Conservation (phyloP, 1,139 yeast species). For the Nakaseomyces delphensis region DNA sequence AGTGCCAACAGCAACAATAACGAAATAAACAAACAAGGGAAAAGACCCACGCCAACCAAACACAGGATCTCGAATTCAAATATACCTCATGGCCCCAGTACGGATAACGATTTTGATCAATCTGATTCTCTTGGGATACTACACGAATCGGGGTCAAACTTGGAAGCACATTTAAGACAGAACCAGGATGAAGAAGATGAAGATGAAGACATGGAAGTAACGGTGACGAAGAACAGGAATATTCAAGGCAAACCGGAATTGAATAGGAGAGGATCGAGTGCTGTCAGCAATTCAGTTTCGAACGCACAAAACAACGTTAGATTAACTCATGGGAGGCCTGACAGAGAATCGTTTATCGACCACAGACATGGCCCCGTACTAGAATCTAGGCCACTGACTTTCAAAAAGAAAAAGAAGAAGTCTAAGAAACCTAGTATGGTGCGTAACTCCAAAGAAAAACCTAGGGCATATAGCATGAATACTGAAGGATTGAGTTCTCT, state of each 20-base stretch:
- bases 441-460: not conserved
- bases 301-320: not conserved
- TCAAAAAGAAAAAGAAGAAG: not conserved
- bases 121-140: slow-evolving; percentile 30
- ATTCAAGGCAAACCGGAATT: slow-evolving; percentile 6
- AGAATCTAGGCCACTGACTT: slow-evolving; percentile 7
- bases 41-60: slow-evolving; percentile 1
- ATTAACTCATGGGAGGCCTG: slow-evolving; percentile 7
- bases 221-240: slow-evolving; percentile 13
- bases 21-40: not conserved
- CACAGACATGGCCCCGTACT: slow-evolving; percentile 26
- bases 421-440: slow-evolving; percentile 10
- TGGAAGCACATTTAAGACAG: not conserved
- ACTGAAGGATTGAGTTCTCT: not conserved
- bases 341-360: slow-evolving; percentile 25
- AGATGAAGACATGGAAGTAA: not conserved
- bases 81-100: slow-evolving; percentile 6
- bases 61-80: slow-evolving; percentile 7
- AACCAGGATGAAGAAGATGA: slow-evolving; percentile 4
- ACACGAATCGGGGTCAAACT: slow-evolving; percentile 24
- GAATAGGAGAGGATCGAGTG: slow-evolving; percentile 12
- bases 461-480: slow-evolving; percentile 6
- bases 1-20: not conserved
- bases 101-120: slow-evolving; percentile 24
- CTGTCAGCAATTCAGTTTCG: slow-evolving; percentile 14